phyloP scores from a whole-genome alignment of 139 green algal genomes.

The Chlorella sorokiniana region DNA sequence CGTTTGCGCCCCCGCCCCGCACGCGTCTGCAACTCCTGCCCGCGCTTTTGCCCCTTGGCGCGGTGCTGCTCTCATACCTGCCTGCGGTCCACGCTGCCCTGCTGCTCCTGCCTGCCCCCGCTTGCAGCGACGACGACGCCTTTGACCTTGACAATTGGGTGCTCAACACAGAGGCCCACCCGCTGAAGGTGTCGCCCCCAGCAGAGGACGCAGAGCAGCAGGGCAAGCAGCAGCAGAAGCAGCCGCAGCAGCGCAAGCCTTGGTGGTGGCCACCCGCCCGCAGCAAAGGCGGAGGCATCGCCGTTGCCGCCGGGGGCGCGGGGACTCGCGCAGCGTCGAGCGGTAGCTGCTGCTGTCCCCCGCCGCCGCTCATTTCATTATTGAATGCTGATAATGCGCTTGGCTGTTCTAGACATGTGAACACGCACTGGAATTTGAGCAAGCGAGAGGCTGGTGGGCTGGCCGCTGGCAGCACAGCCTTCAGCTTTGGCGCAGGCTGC shows the following conservation, averaged over 20 bases:
- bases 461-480: too few relatives aligned
- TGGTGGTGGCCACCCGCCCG: slow-evolving; percentile 19
- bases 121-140: slow-evolving; percentile 35
- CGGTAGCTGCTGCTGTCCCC: too few relatives aligned
- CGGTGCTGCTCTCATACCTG: background rate
- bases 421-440: too few relatives aligned
- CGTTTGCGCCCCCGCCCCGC: too few relatives aligned
- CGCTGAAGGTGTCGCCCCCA: slow-evolving; percentile 40
- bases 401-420: too few relatives aligned
- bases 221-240: background rate
- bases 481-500: too few relatives aligned
- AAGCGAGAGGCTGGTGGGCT: too few relatives aligned
- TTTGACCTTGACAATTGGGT: slow-evolving; percentile 77
- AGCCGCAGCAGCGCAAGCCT: background rate
- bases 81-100: background rate
- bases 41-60: too few relatives aligned
- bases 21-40: too few relatives aligned
- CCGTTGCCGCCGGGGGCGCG: background rate
- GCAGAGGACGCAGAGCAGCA: background rate
- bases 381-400: too few relatives aligned
- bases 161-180: slow-evolving; percentile 88
- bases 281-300: background rate
- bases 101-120: background rate
- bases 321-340: background rate
- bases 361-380: too few relatives aligned